Conservation (phyloP, 225 moss, liverwort and hornwort species). For the Pseudisothecium myosuroides region DNA sequence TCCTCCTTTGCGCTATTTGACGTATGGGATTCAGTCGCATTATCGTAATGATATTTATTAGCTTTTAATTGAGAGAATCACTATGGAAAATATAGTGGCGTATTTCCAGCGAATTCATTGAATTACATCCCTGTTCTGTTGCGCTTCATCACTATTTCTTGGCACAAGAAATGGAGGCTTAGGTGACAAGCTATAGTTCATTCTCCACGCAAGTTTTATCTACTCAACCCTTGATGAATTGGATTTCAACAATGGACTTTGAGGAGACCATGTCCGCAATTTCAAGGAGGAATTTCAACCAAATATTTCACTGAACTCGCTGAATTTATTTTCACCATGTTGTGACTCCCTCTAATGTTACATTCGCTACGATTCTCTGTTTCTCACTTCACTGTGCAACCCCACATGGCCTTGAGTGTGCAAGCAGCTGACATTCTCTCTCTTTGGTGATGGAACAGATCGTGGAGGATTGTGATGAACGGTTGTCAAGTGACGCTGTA, state of each 20-base stretch:
- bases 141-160: background rate
- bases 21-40: background rate
- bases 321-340: background rate
- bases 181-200: background rate
- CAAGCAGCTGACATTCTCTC: background rate
- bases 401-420: background rate
- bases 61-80: background rate
- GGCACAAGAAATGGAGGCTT: background rate
- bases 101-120: background rate
- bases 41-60: background rate
- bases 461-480: slow-evolving; percentile 94
- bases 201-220: background rate
- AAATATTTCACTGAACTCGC: too few relatives aligned
- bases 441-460: slow-evolving; percentile 37
- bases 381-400: background rate
- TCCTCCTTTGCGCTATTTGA: background rate
- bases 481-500: slow-evolving; percentile 50
- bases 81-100: background rate
- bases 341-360: background rate
- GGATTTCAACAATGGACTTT: background rate
- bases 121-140: background rate
- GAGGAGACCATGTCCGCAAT: background rate
- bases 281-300: background rate
- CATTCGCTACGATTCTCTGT: background rate
- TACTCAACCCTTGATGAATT: background rate